These are phyloP conservation scores for Fulvia fulva DNA, from an alignment of 2,329 filamentous ascomycete species.

Conservation along the genomic window DNA sequence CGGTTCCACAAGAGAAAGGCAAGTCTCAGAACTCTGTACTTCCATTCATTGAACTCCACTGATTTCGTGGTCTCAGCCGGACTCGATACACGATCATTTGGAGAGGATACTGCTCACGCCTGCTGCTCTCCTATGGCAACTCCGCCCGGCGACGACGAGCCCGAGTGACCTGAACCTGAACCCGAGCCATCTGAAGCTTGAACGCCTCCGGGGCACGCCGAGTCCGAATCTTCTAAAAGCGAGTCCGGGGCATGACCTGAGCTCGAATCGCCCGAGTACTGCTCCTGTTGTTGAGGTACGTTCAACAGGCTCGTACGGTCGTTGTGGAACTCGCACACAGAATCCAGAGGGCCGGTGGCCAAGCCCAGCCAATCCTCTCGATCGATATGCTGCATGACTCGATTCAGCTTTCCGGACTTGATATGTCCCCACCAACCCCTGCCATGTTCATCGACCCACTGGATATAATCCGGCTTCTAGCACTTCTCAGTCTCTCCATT, in stretches of 20 bases:
- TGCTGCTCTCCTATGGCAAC: too few relatives aligned
- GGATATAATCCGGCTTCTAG: not conserved
- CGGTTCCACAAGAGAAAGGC: not conserved
- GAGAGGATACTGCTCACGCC: too few relatives aligned
- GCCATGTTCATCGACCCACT: not conserved
- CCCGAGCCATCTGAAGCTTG: too few relatives aligned
- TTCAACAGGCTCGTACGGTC: not conserved
- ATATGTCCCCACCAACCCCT: not conserved
- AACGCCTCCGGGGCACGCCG: too few relatives aligned
- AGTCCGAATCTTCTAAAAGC: too few relatives aligned
- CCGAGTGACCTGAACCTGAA: too few relatives aligned
- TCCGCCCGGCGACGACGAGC: too few relatives aligned
- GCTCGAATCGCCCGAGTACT: not conserved
- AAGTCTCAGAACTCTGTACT: not conserved
- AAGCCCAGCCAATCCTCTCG: not conserved
- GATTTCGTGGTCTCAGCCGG: too few relatives aligned
- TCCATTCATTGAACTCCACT: not conserved
- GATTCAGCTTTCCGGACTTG: not conserved
- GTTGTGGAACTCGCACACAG: not conserved
- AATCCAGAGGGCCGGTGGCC: not conserved
- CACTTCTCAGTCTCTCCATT: not conserved
- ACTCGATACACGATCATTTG: too few relatives aligned
- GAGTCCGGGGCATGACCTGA: too few relatives aligned
- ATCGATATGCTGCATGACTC: not conserved
- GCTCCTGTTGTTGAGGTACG: not conserved